Evolutionary conservation across 2,329 filamentous ascomycete genomes (phyloP), one percentile per base, ranked within the genome.

Genomic region (Penicillium aurantiogriseum): DNA sequence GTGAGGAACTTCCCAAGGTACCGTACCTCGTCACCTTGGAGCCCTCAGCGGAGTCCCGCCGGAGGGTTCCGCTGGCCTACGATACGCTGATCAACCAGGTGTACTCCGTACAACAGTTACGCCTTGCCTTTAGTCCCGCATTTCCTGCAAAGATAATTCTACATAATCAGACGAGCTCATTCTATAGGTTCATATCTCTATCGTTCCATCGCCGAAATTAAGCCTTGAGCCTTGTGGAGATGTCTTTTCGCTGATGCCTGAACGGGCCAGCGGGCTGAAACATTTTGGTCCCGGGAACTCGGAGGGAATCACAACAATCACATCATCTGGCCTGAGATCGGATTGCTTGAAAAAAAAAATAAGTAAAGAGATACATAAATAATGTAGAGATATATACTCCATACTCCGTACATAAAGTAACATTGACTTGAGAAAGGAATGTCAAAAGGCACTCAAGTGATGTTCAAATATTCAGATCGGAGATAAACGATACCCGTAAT

Each of bases 1-100:
- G 39, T 35, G 25, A 48, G 27, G 7, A n/a, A 15, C n/a, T 31
- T 38, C 21, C 40, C 31, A 33, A 38, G 38, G 25, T 31, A 35
- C 13, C 6, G 9, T 19, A 29, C 48, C 17, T 33, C 15, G 7
- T 33, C 29, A 46, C 10, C 42, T 46, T 42, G 9, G 23, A 33
- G 31, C 39, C 21, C 54, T 36, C 56, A 56, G 63, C 63, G 62
- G 62, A 63, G 60, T 62, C 60, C 63, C 63, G 62, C 62, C 58
- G 60, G 57, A 29, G 42, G 38, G 51, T 54, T 65, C 63, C 63
- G 63, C 63, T 56, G 59, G 25, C 38, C 49, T 42, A n/a, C 45
- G 36, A 56, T 46, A 39, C 40, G 42, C 25, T 44, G n/a, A 5
- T 42, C 19, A 21, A 35, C 3, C 13, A 13, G 9, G 19, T 21